A percentile compares a stretch with the other conserved stretches of the same genome.
phyloP scores from a whole-genome alignment of 768 basidiomycete genomes.

The Termitomyces sp. region DNA sequence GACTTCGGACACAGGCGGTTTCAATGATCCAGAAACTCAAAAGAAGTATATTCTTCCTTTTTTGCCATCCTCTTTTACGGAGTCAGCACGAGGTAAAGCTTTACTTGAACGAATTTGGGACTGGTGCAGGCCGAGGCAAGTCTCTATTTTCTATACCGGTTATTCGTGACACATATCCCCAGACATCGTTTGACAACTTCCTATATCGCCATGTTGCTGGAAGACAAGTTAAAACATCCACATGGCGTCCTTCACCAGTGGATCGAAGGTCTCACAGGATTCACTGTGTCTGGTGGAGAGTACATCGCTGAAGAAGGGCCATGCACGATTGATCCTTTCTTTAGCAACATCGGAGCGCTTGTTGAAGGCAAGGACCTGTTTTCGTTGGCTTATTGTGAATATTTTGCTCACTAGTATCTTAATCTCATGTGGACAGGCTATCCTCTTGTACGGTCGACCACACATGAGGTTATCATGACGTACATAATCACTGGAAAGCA shows the following conservation, averaged over 20 bases:
- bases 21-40: background rate
- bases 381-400: background rate
- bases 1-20: background rate
- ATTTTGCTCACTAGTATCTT: background rate
- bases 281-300: background rate
- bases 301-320: background rate
- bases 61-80: background rate
- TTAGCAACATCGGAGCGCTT: background rate
- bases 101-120: background rate
- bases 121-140: background rate
- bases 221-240: background rate
- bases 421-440: background rate
- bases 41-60: background rate
- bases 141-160: background rate
- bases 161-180: background rate
- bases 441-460: background rate
- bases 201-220: background rate
- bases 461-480: conserved; percentile 1
- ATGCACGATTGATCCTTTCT: background rate
- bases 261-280: background rate
- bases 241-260: background rate
- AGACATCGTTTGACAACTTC: background rate
- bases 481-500: conserved; percentile 1
- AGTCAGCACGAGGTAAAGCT: background rate
- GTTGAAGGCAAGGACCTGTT: background rate